Conservation (phyloP, 345 rosid species). For the Salix udensis region DNA sequence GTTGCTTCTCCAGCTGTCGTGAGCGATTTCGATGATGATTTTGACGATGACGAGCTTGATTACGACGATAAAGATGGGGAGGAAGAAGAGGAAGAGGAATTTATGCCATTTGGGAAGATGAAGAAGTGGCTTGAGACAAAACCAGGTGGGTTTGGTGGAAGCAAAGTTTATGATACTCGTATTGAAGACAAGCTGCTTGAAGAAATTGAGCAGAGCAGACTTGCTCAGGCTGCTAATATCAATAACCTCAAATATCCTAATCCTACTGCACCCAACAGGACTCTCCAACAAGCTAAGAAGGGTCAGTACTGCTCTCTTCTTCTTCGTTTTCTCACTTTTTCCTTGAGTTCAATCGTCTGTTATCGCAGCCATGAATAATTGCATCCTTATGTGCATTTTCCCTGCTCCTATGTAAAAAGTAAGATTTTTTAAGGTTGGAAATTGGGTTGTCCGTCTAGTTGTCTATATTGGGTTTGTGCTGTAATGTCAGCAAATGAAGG, state of each 20-base stretch:
- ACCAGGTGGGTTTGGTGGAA: slow-evolving; percentile 78
- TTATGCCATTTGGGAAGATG: slow-evolving; percentile 57
- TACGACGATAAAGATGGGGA: slow-evolving; percentile 30
- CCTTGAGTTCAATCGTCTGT: neutral
- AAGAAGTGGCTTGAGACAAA: slow-evolving; percentile 59
- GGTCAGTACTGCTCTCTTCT: slow-evolving; percentile 22
- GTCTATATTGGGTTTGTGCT: too few relatives aligned
- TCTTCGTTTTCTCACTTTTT: neutral
- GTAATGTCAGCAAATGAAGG: too few relatives aligned
- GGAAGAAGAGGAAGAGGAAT: slow-evolving; percentile 32
- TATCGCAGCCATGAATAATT: neutral
- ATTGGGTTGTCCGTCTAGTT: neutral
- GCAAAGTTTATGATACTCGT: slow-evolving; percentile 62
- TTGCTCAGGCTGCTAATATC: slow-evolving; percentile 65
- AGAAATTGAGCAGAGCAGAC: slow-evolving; percentile 61
- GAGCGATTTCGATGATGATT: slow-evolving; percentile 27
- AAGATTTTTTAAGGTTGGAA: neutral
- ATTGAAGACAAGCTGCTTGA: slow-evolving; percentile 76
- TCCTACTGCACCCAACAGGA: slow-evolving; percentile 30
- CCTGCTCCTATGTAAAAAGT: neutral
- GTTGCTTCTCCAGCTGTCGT: slow-evolving; percentile 6
- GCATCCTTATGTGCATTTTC: neutral
- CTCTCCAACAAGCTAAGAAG: slow-evolving; percentile 23
- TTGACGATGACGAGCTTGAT: slow-evolving; percentile 35
- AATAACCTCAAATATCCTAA: slow-evolving; percentile 55